Evolutionary conservation across 202 grass and related monocot species (phyloP).

Genomic region (Panicum virgatum): DNA sequence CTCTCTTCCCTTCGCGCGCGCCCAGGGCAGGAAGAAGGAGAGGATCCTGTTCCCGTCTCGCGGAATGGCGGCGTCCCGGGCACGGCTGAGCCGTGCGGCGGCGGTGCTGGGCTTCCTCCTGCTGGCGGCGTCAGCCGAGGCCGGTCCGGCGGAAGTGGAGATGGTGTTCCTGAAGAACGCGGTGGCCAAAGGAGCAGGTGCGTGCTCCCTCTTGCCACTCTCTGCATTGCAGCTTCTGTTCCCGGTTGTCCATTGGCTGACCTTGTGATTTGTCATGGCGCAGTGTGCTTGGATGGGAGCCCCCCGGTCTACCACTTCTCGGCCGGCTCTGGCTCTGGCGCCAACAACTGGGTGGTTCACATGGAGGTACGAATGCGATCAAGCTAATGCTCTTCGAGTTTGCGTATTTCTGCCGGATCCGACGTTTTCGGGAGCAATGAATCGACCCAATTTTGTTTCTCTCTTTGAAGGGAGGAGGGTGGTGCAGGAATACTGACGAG

Average conservation of each 20-base stretch:
- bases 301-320: constrained; percentile 87
- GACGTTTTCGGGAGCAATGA: background rate
- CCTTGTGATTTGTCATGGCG: background rate
- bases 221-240: background rate
- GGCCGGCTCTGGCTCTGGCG: constrained; percentile 77
- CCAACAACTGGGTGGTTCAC: constrained; percentile 92
- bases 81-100: constrained; percentile 28
- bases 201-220: background rate
- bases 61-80: constrained; percentile 44
- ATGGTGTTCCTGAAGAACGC: constrained; percentile 76
- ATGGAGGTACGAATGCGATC: constrained; percentile 68
- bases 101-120: constrained; percentile 31
- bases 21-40: constrained; percentile 6
- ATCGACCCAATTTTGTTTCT: background rate
- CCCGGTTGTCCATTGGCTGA: background rate
- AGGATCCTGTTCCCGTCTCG: background rate
- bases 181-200: constrained; percentile 74
- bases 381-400: background rate
- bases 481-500: constrained; percentile 69
- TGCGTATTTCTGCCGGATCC: no score
- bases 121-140: constrained; percentile 3
- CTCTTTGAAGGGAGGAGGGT: constrained; percentile 81
- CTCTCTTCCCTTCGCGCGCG: background rate
- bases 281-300: constrained; percentile 92
- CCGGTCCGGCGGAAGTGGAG: constrained; percentile 45